Percentiles rank a stretch among this genome's conserved stretches.
Evolutionary conservation across 495 filamentous ascomycete genomes (phyloP).

Genomic region (Aspergillus nidulans): DNA sequence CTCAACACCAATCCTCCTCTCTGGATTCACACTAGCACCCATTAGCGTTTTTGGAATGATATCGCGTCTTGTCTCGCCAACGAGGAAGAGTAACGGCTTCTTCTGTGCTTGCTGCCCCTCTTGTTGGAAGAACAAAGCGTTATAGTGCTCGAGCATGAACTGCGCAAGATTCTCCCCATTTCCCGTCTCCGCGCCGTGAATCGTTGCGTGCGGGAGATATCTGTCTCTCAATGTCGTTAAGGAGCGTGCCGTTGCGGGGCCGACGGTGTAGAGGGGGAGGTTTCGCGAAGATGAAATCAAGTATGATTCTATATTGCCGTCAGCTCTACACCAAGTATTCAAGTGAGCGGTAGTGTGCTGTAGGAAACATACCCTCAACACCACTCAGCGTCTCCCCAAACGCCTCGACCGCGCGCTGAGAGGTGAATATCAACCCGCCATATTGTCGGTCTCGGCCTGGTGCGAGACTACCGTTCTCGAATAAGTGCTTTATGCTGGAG

Average conservation of each 20-base stretch:
- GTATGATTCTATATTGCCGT: slow-evolving; percentile 11
- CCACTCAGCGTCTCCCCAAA: slow-evolving; percentile 64
- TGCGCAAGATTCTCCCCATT: slow-evolving; percentile 73
- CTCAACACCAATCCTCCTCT: slow-evolving; percentile 55
- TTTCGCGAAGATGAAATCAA: slow-evolving; percentile 39
- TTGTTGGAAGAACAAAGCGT: slow-evolving; percentile 17
- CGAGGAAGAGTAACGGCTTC: slow-evolving; percentile 74
- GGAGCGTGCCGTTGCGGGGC: slow-evolving; percentile 79
- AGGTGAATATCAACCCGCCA: slow-evolving; percentile 88
- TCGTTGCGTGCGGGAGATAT: slow-evolving; percentile 43
- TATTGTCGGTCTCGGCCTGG: slow-evolving; percentile 42
- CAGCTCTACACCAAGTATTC: not conserved
- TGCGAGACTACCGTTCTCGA: slow-evolving; percentile 30
- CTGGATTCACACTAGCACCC: slow-evolving; percentile 35
- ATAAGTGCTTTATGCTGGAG: slow-evolving; percentile 34
- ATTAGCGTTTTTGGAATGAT: slow-evolving; percentile 79
- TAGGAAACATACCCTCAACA: slow-evolving; percentile 16
- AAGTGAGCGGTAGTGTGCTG: not conserved
- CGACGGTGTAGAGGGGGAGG: slow-evolving; percentile 79
- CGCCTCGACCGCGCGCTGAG: slow-evolving; percentile 87
- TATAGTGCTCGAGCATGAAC: slow-evolving; percentile 73
- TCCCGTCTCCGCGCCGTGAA: slow-evolving; percentile 74
- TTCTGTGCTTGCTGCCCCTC: slow-evolving; percentile 12
- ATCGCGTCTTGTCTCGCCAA: slow-evolving; percentile 81
- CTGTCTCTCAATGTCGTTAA: slow-evolving; percentile 52